Conservation (phyloP, 768 basidiomycete genomes). For the Mrakia hoshinonis region DNA sequence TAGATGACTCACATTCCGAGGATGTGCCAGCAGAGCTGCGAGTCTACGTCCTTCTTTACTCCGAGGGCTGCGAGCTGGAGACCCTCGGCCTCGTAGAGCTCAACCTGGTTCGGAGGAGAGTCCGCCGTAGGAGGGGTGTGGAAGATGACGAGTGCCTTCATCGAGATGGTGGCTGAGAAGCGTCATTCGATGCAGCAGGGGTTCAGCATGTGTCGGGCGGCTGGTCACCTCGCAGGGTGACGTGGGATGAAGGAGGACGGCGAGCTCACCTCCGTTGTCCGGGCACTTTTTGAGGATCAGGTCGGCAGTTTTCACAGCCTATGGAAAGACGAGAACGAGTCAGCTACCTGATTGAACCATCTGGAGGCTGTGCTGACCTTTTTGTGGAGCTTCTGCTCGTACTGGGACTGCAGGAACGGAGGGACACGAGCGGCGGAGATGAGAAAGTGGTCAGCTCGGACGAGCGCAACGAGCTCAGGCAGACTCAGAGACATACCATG, state of each 20-base stretch:
- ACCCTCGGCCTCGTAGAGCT: slow-evolving; percentile 50
- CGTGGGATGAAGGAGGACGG: slow-evolving; percentile 32
- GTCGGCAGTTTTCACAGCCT: slow-evolving; percentile 77
- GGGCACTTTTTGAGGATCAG: slow-evolving; percentile 91
- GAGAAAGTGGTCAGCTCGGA: background rate
- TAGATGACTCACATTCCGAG: slow-evolving; percentile 56
- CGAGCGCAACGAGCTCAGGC: background rate
- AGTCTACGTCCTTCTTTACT: slow-evolving; percentile 61
- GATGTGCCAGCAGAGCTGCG: slow-evolving; percentile 73
- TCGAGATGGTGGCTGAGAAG: slow-evolving; percentile 77
- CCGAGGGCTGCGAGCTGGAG: slow-evolving; percentile 77
- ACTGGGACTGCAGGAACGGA: slow-evolving; percentile 46
- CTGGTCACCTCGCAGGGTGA: background rate
- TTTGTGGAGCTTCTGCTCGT: slow-evolving; percentile 80
- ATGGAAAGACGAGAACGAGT: background rate
- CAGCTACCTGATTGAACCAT: background rate
- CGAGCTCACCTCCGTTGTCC: slow-evolving; percentile 72
- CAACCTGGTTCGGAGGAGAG: slow-evolving; percentile 35
- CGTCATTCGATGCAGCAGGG: background rate
- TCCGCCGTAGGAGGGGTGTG: slow-evolving; percentile 49
- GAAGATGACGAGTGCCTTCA: slow-evolving; percentile 76
- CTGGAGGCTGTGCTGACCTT: slow-evolving; percentile 46
- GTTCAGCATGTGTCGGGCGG: background rate
- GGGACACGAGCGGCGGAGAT: background rate
- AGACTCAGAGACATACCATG: slow-evolving; percentile 45